Evolutionary conservation across 1,284 basidiomycete genomes (phyloP).

Genomic region (Salmacisia buchloeana): DNA sequence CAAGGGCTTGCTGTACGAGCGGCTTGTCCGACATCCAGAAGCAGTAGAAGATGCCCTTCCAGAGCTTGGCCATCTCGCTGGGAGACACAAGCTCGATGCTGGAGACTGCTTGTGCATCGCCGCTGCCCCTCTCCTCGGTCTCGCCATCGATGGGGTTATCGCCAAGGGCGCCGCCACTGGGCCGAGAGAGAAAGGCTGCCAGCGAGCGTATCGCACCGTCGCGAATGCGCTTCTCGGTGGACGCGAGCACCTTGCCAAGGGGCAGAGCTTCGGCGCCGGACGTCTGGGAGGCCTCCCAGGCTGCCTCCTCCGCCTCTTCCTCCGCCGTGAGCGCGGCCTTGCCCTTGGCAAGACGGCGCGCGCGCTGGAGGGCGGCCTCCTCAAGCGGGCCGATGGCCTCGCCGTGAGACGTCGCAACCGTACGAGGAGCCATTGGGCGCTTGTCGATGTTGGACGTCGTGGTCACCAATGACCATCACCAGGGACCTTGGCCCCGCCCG

Average conservation of each 20-base stretch:
- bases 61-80: conserved; percentile 80
- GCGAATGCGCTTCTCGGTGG: conserved; percentile 59
- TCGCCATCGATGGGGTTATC: background rate
- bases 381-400: conserved; percentile 6
- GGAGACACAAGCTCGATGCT: conserved; percentile 58
- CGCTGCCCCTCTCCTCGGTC: conserved; percentile 13
- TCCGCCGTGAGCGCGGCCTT: background rate
- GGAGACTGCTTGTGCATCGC: conserved; percentile 28
- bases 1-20: conserved; percentile 85
- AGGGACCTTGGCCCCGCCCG: too few species aligned
- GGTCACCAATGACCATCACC: background rate
- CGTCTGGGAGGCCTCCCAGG: background rate
- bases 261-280: conserved; percentile 18
- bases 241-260: conserved; percentile 37
- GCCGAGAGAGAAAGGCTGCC: conserved; percentile 57
- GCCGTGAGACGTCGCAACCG: background rate
- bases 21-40: conserved; percentile 99
- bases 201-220: conserved; percentile 80
- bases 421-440: background rate
- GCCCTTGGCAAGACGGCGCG: background rate
- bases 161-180: conserved; percentile 55
- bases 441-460: background rate
- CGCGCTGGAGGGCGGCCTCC: background rate
- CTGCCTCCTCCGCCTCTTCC: background rate
- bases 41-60: conserved; percentile 95